Evolutionary conservation across 257 asterid genomes (phyloP).

Genomic region (Solanum lycopersicoides): DNA sequence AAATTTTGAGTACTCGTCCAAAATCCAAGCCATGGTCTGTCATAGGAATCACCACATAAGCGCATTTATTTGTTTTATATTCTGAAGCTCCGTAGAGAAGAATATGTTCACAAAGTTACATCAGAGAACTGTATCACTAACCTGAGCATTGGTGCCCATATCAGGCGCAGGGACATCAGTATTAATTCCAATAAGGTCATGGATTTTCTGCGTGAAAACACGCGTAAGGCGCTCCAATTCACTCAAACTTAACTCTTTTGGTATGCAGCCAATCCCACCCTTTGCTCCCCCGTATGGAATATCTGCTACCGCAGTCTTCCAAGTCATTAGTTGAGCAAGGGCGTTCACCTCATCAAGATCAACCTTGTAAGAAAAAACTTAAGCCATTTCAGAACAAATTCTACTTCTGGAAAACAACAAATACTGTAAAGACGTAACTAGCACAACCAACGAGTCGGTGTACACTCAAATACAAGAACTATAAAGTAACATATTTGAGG

Average conservation of each 20-base stretch:
- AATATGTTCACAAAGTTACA: neutral
- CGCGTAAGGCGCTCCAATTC: slow-evolving; percentile 97
- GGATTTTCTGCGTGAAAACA: slow-evolving; percentile 92
- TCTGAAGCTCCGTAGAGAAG: neutral
- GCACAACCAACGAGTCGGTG: neutral
- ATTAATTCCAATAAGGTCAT: slow-evolving; percentile 86
- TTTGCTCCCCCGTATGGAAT: slow-evolving; percentile 98
- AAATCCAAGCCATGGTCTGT: slow-evolving; percentile 99
- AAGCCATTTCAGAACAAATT: slow-evolving; percentile 10
- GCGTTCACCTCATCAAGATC: slow-evolving; percentile 98
- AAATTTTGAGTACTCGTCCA: slow-evolving; percentile 97
- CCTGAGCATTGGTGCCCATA: slow-evolving; percentile 99
- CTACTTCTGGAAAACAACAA: neutral
- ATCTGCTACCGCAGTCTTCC: slow-evolving; percentile 99
- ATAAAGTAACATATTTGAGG: neutral
- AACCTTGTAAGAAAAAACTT: slow-evolving; percentile 35
- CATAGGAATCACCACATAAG: neutral
- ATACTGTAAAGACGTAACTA: neutral
- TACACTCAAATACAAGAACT: neutral
- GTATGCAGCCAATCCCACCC: slow-evolving; percentile 93
- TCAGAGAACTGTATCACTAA: neutral
- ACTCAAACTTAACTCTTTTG: slow-evolving; percentile 61
- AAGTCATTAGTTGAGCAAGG: slow-evolving; percentile 97
- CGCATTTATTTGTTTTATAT: neutral
- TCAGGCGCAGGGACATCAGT: slow-evolving; percentile 98